Conservation (phyloP, 768 basidiomycete genomes). For the Boletus edulis region DNA sequence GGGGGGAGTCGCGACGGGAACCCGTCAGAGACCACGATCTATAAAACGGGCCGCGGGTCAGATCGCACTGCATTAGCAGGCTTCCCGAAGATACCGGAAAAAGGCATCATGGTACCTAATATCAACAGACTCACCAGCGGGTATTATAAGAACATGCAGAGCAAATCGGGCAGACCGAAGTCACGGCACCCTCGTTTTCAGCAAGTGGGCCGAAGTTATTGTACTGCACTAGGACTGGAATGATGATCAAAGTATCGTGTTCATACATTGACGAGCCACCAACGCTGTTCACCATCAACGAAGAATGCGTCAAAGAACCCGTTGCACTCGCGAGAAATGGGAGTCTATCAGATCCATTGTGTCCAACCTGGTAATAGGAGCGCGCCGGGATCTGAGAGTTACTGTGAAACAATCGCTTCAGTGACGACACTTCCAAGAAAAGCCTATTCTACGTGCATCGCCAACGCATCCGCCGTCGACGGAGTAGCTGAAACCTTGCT, state of each 20-base stretch:
- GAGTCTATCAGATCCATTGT: background rate
- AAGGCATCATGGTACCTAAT: conserved; percentile 15
- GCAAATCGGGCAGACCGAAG: conserved; percentile 8
- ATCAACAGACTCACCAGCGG: conserved; percentile 5
- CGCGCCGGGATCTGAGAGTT: background rate
- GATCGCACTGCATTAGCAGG: conserved; percentile 21
- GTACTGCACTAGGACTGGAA: background rate
- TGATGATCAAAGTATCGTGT: background rate
- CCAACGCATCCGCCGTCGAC: conserved; percentile 27
- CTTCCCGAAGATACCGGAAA: conserved; percentile 27
- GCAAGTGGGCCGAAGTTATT: background rate
- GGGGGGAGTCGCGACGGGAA: conserved; percentile 9
- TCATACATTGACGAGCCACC: conserved; percentile 1
- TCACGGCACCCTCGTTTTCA: conserved; percentile 3
- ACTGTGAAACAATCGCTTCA: background rate
- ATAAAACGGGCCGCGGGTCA: conserved; percentile 25
- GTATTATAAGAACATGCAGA: conserved; percentile 9
- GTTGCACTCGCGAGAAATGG: background rate
- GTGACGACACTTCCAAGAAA: background rate
- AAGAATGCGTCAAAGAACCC: background rate
- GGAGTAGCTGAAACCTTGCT: conserved; percentile 11
- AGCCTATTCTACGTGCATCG: conserved; percentile 9
- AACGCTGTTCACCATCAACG: background rate
- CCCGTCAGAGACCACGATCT: conserved; percentile 13
- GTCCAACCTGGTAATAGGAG: background rate